phyloP scores from a whole-genome alignment of 2,329 filamentous ascomycete genomes.

The Talaromyces albobiverticillius region DNA sequence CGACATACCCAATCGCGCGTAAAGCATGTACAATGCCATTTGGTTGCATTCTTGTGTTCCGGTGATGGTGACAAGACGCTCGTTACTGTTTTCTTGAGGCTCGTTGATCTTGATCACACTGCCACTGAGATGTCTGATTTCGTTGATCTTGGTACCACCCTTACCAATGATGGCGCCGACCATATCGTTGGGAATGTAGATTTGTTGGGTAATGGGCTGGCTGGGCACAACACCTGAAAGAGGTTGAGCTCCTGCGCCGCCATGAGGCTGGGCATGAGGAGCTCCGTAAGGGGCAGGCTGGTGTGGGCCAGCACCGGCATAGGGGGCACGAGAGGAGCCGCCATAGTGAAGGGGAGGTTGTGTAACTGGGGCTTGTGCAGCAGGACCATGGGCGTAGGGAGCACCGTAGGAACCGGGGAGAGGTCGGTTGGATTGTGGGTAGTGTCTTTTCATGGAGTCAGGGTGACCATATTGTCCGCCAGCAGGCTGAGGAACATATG shows the following conservation, averaged over 20 bases:
- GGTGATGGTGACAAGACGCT: slow-evolving; percentile 94
- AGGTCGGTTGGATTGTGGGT: slow-evolving; percentile 70
- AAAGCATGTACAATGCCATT: slow-evolving; percentile 99
- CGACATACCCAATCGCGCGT: slow-evolving; percentile 88
- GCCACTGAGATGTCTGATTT: slow-evolving; percentile 93
- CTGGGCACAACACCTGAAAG: slow-evolving; percentile 73
- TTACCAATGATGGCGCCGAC: slow-evolving; percentile 99
- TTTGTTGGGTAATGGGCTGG: slow-evolving; percentile 91
- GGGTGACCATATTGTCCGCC: slow-evolving; percentile 89
- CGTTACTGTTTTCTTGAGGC: slow-evolving; percentile 97
- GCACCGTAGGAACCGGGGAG: slow-evolving; percentile 69
- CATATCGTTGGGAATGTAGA: slow-evolving; percentile 99
- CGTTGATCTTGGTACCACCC: slow-evolving; percentile 98
- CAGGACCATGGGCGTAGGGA: slow-evolving; percentile 66
- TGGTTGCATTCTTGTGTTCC: slow-evolving; percentile 98
- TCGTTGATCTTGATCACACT: slow-evolving; percentile 99
- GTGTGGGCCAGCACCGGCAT: slow-evolving; percentile 75
- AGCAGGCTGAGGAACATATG: slow-evolving; percentile 89
- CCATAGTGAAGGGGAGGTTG: slow-evolving; percentile 77
- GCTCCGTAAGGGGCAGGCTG: slow-evolving; percentile 68
- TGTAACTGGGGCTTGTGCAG: slow-evolving; percentile 51
- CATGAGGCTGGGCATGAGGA: slow-evolving; percentile 62
- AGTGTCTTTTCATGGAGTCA: slow-evolving; percentile 76
- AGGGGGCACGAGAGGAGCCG: slow-evolving; percentile 66
- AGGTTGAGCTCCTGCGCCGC: slow-evolving; percentile 58